These are phyloP conservation scores for Penicillium malachiteum DNA, from an alignment of 495 filamentous ascomycete genomes.

Conservation along the genomic window DNA sequence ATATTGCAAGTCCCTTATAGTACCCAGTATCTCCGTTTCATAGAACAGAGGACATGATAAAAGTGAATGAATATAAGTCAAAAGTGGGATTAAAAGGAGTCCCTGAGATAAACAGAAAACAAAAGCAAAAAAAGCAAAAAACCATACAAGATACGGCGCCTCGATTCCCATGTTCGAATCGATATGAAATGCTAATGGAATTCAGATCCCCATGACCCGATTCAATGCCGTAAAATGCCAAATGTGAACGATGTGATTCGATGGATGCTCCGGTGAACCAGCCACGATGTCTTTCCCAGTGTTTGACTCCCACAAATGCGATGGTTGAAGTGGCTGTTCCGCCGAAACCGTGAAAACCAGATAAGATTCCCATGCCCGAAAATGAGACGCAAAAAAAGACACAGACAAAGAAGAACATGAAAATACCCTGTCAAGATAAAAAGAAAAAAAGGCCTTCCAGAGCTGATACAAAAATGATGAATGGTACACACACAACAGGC, in stretches of 20 bases:
- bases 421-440: constrained; percentile 11
- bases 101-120: too few species aligned
- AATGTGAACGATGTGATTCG: constrained; percentile 1
- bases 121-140: too few species aligned
- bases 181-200: constrained; percentile 13
- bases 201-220: constrained; percentile 7
- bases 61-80: too few species aligned
- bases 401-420: constrained; percentile 1
- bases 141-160: too few species aligned
- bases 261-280: constrained; percentile 28
- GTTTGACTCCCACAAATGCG: constrained; percentile 31
- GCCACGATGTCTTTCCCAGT: constrained; percentile 23
- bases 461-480: constrained; percentile 5
- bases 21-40: too few species aligned
- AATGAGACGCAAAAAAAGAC: constrained; percentile 6
- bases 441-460: not conserved
- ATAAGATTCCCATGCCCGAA: constrained; percentile 11
- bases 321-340: constrained; percentile 15
- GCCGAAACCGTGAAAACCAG: constrained; percentile 13
- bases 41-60: too few species aligned
- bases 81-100: too few species aligned
- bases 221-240: constrained; percentile 15
- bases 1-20: too few species aligned
- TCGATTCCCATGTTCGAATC: not conserved
- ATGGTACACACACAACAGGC: constrained; percentile 12